Conservation (phyloP, 306 rosid genomes). For the Inga leiocalycina region DNA sequence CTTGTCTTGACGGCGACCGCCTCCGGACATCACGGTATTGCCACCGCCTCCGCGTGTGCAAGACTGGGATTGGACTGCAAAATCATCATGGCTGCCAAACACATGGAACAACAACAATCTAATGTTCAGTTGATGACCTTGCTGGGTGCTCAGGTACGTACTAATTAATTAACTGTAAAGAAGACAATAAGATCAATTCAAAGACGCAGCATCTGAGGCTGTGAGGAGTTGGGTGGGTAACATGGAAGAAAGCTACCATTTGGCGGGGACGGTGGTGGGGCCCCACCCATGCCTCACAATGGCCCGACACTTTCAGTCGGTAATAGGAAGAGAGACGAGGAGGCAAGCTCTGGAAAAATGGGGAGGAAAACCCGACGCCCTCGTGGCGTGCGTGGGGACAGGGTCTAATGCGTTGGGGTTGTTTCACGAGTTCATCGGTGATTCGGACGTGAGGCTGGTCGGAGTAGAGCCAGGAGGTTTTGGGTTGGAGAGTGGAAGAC, state of each 20-base stretch:
- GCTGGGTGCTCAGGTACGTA: no score
- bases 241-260: slow-evolving; percentile 35
- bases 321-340: slow-evolving; percentile 55
- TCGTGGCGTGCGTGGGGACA: slow-evolving; percentile 48
- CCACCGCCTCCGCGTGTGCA: no score
- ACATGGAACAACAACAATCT: no score
- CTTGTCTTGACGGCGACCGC: no score
- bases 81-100: no score
- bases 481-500: slow-evolving; percentile 59
- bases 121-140: no score
- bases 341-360: slow-evolving; percentile 49
- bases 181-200: slow-evolving; percentile 15
- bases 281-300: slow-evolving; percentile 27
- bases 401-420: slow-evolving; percentile 56
- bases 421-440: slow-evolving; percentile 48
- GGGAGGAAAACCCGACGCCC: slow-evolving; percentile 36
- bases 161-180: no score
- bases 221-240: slow-evolving; percentile 42
- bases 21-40: no score
- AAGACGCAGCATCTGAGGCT: slow-evolving; percentile 50
- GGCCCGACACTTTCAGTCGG: slow-evolving; percentile 53
- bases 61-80: no score
- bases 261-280: slow-evolving; percentile 46
- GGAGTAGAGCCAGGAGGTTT: slow-evolving; percentile 69
- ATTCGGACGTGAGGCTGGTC: slow-evolving; percentile 42